Base-by-base conservation (phyloP, 768 basidiomycete genomes). In the Filobasidium wieringae region DNA sequence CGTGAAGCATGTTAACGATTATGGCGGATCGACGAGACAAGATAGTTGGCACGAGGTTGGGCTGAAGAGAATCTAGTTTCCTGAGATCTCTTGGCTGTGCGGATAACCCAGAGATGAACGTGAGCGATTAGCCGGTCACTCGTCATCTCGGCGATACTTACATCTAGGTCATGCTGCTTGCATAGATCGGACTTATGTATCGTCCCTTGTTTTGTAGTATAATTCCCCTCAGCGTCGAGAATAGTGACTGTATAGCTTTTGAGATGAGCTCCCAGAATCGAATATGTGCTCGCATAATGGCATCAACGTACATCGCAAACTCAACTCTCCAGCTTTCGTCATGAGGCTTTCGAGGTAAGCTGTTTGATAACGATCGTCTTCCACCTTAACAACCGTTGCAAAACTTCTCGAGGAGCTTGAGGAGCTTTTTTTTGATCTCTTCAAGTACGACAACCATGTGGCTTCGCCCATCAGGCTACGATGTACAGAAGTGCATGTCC, bases 11-110 rank as follows among this genome's bases (percentile, higher is more conserved):
- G 67, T 93, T 96, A 50, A 95, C 88, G 61, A 97, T 78, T 63
- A 96, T 83, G 47, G 87, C 88, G 74, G 88, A 84, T 67, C 84
- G 85, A 63, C 93, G 80, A 53, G 86, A 81, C 57, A 97, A 81
- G 67, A 97, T 92, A 39, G 91, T 91, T 37, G 92, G 91, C 17
- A 97, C 86, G 57, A 93, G 82, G 74, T 92, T 95, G 33, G 92
- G 90, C 64, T 91, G 81, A 64, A 89, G 80, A 4, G 88, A 91
- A 76, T 97, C 93, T 64, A 97, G 87, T 78, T 96, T 95, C 55
- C 93, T 85, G 24, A 97, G 79, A 77, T 97, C 93, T 79, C 93
- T 86, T 65, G 90, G 86, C 87, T 91, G 65, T 22, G 24, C 14
- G 30, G 27, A 24, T 11, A n/a, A 6, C 3, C 14, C 11, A 31